Conservation (phyloP, 73 alveolate genomes). For the Blepharisma japonicum region DNA sequence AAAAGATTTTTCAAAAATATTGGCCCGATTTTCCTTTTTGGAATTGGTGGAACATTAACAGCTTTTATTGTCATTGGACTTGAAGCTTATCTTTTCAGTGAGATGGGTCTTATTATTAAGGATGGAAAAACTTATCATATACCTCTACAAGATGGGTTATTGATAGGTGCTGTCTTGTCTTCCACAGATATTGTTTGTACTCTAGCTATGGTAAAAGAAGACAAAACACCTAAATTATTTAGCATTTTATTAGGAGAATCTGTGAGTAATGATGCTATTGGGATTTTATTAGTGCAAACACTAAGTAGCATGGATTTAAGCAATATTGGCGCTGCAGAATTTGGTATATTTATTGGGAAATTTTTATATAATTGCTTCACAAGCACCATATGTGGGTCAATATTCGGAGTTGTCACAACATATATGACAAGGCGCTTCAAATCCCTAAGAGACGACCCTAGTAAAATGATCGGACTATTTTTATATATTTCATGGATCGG, state of each 20-base stretch:
- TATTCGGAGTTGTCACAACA: conserved; percentile 54
- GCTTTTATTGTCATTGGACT: conserved; percentile 72
- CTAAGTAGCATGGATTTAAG: conserved; percentile 53
- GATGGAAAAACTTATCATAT: conserved; percentile 51
- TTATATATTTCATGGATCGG: conserved; percentile 83
- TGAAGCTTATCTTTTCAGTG: conserved; percentile 49
- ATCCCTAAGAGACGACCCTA: conserved; percentile 62
- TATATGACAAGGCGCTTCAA: conserved; percentile 50
- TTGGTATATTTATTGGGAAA: background rate
- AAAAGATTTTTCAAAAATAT: conserved; percentile 76
- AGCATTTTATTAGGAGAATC: conserved; percentile 97
- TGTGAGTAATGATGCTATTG: conserved; percentile 95
- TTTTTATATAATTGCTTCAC: conserved; percentile 13
- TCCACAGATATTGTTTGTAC: conserved; percentile 98
- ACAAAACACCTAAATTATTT: conserved; percentile 74
- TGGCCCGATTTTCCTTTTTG: conserved; percentile 76
- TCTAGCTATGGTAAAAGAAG: conserved; percentile 84
- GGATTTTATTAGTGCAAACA: conserved; percentile 77
- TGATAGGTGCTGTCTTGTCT: conserved; percentile 85
- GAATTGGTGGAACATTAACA: conserved; percentile 84
- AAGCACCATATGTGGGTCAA: conserved; percentile 58
- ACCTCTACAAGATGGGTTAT: conserved; percentile 48
- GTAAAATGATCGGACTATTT: conserved; percentile 82
- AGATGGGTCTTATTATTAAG: conserved; percentile 50
- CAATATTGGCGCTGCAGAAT: conserved; percentile 24